Percentiles rank a stretch among this genome's conserved stretches.
phyloP scores from a whole-genome alignment of 2,329 filamentous ascomycete genomes.

The Helotiales sp. region DNA sequence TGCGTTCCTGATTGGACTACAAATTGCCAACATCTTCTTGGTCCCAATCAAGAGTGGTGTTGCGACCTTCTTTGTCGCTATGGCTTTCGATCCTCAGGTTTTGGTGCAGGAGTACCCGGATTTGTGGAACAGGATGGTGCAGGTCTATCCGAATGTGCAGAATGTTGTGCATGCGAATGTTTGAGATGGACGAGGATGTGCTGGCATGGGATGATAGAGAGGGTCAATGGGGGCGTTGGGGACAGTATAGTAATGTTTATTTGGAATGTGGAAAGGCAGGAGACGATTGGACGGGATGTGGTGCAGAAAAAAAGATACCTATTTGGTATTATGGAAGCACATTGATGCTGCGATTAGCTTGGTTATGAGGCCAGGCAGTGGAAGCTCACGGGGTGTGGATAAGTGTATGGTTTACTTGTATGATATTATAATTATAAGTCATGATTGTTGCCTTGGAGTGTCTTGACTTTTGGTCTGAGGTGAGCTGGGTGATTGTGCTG shows the following conservation, averaged over 20 bases:
- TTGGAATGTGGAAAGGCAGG: not conserved
- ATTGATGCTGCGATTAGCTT: not conserved
- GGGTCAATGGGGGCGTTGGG: too few species aligned
- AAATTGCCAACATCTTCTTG: constrained; percentile 87
- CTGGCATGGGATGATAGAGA: not conserved
- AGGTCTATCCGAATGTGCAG: constrained; percentile 82
- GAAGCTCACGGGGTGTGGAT: not conserved
- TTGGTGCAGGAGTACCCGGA: constrained; percentile 80
- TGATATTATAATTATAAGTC: not conserved
- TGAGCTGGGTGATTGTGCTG: not conserved
- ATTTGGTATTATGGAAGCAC: not conserved
- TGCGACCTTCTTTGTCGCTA: constrained; percentile 86
- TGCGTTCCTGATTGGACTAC: constrained; percentile 84
- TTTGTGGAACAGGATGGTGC: constrained; percentile 75
- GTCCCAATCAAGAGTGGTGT: constrained; percentile 86
- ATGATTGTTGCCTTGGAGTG: not conserved
- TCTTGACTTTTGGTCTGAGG: not conserved
- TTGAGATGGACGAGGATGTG: not conserved
- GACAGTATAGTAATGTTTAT: not conserved
- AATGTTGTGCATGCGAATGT: constrained; percentile 49
- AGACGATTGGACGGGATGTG: not conserved
- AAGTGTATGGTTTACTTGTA: not conserved
- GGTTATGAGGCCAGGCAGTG: not conserved
- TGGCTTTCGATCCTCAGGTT: constrained; percentile 68
- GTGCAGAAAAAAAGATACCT: not conserved